Conservation (phyloP, 1,284 basidiomycete species). For the Waitea zeae region DNA sequence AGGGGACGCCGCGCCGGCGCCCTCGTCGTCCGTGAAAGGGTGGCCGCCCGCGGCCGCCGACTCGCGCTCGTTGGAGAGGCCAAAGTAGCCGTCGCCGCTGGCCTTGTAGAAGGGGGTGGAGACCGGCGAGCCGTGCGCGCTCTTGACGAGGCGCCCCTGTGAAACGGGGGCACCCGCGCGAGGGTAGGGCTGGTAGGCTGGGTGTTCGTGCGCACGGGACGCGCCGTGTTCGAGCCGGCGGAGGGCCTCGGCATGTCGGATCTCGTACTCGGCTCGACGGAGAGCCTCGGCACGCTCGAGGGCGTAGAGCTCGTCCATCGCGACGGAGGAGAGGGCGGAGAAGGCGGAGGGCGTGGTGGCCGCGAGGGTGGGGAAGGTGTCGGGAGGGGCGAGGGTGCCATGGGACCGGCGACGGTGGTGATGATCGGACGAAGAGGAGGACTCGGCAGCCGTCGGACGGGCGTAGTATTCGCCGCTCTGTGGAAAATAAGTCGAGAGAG, state of each 20-base stretch:
- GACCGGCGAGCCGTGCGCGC: slow-evolving; percentile 55
- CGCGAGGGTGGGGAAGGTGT: slow-evolving; percentile 9
- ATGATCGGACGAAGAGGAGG: slow-evolving; percentile 21
- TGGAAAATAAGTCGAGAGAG: slow-evolving; percentile 3
- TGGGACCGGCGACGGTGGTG: slow-evolving; percentile 10
- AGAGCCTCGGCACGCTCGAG: slow-evolving; percentile 76
- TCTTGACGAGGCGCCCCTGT: slow-evolving; percentile 11
- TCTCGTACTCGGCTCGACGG: slow-evolving; percentile 73
- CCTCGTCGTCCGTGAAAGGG: slow-evolving; percentile 14
- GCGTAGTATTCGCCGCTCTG: slow-evolving; percentile 47
- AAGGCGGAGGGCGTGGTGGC: slow-evolving; percentile 34
- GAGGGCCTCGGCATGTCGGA: slow-evolving; percentile 62
- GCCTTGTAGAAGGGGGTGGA: slow-evolving; percentile 25
- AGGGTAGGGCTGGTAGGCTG: no score
- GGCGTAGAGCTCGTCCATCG: slow-evolving; percentile 73
- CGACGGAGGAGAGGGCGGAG: slow-evolving; percentile 59
- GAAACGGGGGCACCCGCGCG: slow-evolving; percentile 13
- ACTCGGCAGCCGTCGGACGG: slow-evolving; percentile 36
- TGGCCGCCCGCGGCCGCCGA: slow-evolving; percentile 7
- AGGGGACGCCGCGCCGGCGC: slow-evolving; percentile 16
- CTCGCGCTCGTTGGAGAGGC: slow-evolving; percentile 21
- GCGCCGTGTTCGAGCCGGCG: slow-evolving; percentile 65
- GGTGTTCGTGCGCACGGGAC: slow-evolving; percentile 37
- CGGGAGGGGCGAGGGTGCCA: slow-evolving; percentile 11
- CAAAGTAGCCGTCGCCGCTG: slow-evolving; percentile 24